Conservation (phyloP, 2,329 filamentous ascomycete species). For the Arachnopeziza araneosa region DNA sequence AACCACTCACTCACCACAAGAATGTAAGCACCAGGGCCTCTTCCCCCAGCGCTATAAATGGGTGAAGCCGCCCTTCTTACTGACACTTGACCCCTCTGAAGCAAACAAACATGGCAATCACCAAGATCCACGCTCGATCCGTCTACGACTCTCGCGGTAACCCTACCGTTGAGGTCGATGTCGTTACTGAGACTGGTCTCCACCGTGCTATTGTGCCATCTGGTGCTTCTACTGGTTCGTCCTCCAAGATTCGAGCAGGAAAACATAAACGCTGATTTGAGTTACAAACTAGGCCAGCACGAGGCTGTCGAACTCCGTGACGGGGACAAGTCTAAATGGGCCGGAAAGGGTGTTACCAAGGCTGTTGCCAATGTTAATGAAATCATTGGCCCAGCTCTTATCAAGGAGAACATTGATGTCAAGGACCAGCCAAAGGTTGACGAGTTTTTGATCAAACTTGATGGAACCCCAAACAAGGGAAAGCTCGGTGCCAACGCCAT, state of each 20-base stretch:
- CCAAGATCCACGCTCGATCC: conserved; percentile 85
- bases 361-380: conserved; percentile 83
- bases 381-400: conserved; percentile 72
- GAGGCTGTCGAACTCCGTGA: conserved; percentile 90
- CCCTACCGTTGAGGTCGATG: conserved; percentile 97
- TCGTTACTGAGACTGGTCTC: conserved; percentile 92
- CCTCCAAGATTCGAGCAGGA: conserved; percentile 11
- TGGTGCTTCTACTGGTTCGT: conserved; percentile 86
- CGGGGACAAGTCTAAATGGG: conserved; percentile 81
- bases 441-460: conserved; percentile 78
- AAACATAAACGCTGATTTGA: conserved; percentile 16
- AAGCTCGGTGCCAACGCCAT: conserved; percentile 87
- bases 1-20: not conserved
- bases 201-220: conserved; percentile 97
- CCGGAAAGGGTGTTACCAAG: conserved; percentile 81
- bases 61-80: not conserved
- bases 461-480: conserved; percentile 81
- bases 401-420: conserved; percentile 77
- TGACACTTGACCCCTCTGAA: not conserved
- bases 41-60: not conserved
- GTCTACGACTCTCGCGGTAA: conserved; percentile 99
- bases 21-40: not conserved
- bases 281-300: conserved; percentile 61
- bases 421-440: conserved; percentile 83
- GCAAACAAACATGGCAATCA: conserved; percentile 70